Base-by-base conservation (phyloP, 495 filamentous ascomycete species). In the Lasiosphaeris hirsuta region DNA sequence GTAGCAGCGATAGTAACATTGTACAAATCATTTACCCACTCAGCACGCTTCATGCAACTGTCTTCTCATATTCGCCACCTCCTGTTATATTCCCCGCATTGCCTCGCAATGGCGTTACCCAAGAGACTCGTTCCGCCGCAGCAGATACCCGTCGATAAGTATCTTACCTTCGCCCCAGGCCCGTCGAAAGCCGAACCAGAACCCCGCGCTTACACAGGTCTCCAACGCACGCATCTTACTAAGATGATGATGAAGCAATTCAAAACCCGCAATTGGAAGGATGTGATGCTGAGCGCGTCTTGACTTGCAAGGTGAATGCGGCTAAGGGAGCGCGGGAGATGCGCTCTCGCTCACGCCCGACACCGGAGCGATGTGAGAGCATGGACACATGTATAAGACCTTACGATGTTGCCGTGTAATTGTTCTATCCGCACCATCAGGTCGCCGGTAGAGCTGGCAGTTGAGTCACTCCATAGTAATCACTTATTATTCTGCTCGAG, bases 221-320 rank as follows among this genome's bases (percentile, higher is more conserved):
- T 11, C 13, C 18, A 37, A 34, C 17, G 8, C 15, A 10, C 18
- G 34, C 11, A 15, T 47, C 41, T 55, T 46, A 55, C 53, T 45
- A 55, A 55, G 53, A 30, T 7, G 53, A 55, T 55, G 53, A 55
- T 55, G 53, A 55, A 55, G 53, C 52, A 37, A 38, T 14, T 13
- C 23, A 54, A 13, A 9, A n/a, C 14, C 36, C 35, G 38, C n/a
- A 30, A 43, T 34, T 42, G 38, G 51, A 33, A n/a, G 18, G 13
- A 45, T 45, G 42, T 17, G 6, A 2, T 45, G 6, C 7, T 19
- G 42, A 19, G 7, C 17, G 13, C 8, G 8, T 45, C 2, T 30
- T 30, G 23, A 30, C 23, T 30, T 30, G 23, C 23, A 30, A 30
- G 23, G 23, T 30, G 23, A 30, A 2, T 30, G 23, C 5, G 23